These are phyloP conservation scores for Pyrus communis DNA, from an alignment of 306 rosid genomes.

Conservation along the genomic window DNA sequence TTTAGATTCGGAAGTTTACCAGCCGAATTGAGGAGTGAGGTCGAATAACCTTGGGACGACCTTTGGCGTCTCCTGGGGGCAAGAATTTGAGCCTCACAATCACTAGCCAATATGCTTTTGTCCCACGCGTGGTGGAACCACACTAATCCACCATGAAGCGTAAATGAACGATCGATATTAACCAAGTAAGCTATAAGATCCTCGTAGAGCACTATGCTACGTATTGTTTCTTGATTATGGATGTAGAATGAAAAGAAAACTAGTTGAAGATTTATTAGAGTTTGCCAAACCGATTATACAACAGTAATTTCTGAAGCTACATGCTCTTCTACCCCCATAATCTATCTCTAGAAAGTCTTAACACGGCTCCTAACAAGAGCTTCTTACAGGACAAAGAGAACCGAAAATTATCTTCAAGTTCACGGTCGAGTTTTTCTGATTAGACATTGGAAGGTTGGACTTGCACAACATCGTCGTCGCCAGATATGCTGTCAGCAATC, in stretches of 20 bases:
- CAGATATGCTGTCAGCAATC: slow-evolving; percentile 65
- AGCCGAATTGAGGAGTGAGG: too few species aligned
- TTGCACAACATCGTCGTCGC: slow-evolving; percentile 28
- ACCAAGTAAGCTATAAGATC: neutral
- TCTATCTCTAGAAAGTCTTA: neutral
- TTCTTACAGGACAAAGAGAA: neutral
- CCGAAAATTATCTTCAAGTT: neutral
- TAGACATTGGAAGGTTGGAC: slow-evolving; percentile 16
- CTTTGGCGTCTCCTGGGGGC: too few species aligned
- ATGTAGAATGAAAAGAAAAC: neutral
- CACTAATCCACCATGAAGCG: neutral
- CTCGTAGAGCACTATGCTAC: too few species aligned
- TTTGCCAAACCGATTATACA: neutral
- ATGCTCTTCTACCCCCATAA: neutral
- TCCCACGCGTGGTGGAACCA: too few species aligned
- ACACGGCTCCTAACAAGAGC: too few species aligned
- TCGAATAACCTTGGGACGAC: too few species aligned
- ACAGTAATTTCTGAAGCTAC: neutral
- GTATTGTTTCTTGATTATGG: neutral
- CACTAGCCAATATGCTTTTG: too few species aligned
- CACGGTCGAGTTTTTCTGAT: neutral
- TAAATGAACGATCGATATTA: neutral
- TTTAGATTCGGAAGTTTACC: too few species aligned
- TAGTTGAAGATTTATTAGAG: neutral
- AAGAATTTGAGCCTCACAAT: too few species aligned